Evolutionary conservation across 164 flowering plant species (phyloP), one percentile per base, ranked within the genome.

Genomic region (Berberis thunbergii): DNA sequence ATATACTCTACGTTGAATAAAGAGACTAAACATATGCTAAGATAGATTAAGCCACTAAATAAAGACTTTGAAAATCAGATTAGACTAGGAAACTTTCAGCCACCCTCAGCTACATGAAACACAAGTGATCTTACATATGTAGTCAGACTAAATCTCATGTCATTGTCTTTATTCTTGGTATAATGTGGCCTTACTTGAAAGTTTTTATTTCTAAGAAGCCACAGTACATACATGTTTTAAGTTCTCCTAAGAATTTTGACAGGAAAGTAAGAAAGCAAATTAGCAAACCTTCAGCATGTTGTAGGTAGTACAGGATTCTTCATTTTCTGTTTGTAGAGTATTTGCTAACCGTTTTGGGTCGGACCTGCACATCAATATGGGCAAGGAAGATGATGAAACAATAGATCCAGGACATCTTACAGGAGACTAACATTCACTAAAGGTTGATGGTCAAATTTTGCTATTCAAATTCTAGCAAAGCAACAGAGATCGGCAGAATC

Each of bases 271-370:
- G 57, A 62, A 50, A 11, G 52, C 11, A 64, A 66, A 63, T 39
- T n/a, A 42, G 45, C 59, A 66, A 68, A 86, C 97, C 94, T 93
- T 93, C 48, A 93, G 83, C 97, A 94, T 89, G 74, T 94, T 94
- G 74, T 91, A 87, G 6, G 97, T 89, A 10, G 99, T 87, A 66
- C 99, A 89, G 0, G 96, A 86, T 75, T 94, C 99, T 74, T 87
- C 96, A 69, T 83, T 87, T 72, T 94, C 99, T 1, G 85, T 67
- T 7, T 67, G 39, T 58, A 94, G 72, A 49, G 86, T 77, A 69
- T 12, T 64, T 46, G 89, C 99, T 68, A 94, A 49, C 45, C 96
- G 78, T 75, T 84, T 87, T 41, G 99, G 97, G 46, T 94, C 83
- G 2, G 66, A 6, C 99, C 99, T 94, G 71, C 45, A 62, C 72